Percentiles rank a stretch among this genome's conserved stretches.
Conservation (phyloP, 2,329 filamentous ascomycete genomes). For the Colletotrichum scovillei region DNA sequence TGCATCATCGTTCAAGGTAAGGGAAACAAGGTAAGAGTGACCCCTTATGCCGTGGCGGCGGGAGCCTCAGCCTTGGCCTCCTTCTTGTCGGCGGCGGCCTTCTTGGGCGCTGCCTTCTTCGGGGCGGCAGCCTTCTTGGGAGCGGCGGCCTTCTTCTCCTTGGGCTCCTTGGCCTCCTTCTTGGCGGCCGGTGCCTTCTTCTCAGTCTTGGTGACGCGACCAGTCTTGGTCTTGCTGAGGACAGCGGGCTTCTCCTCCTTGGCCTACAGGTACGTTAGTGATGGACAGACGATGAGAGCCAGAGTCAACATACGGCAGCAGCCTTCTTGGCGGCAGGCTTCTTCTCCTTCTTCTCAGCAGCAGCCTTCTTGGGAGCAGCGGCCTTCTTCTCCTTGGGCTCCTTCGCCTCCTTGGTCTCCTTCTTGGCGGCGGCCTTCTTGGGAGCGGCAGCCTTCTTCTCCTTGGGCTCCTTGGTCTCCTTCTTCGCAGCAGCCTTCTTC, state of each 20-base stretch:
- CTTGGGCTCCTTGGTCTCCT: constrained; percentile 48
- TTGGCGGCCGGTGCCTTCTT: constrained; percentile 59
- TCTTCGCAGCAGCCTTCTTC: constrained; percentile 46
- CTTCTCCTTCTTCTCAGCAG: constrained; percentile 49
- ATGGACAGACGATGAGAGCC: not conserved
- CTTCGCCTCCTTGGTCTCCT: constrained; percentile 53
- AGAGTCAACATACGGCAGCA: constrained; percentile 42
- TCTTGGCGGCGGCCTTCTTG: constrained; percentile 53
- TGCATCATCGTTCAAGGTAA: constrained; percentile 15
- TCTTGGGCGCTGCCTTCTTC: constrained; percentile 58
- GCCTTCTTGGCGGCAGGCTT: constrained; percentile 58
- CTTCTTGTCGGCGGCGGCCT: constrained; percentile 50
- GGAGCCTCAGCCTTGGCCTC: constrained; percentile 33
- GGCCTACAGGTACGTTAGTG: constrained; percentile 51
- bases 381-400: constrained; percentile 39
- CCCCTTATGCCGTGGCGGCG: constrained; percentile 30
- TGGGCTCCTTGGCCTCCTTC: constrained; percentile 56
- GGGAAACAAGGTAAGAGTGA: not conserved
- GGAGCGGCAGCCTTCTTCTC: constrained; percentile 61
- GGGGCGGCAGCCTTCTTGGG: constrained; percentile 57
- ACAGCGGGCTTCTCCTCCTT: constrained; percentile 77
- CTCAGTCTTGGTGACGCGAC: constrained; percentile 81
- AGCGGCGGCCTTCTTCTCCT: constrained; percentile 60
- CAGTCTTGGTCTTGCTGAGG: constrained; percentile 86
- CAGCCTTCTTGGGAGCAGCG: constrained; percentile 46